Base-by-base conservation (phyloP, 805 yeast species). In the Yamadazyma scolyti region DNA sequence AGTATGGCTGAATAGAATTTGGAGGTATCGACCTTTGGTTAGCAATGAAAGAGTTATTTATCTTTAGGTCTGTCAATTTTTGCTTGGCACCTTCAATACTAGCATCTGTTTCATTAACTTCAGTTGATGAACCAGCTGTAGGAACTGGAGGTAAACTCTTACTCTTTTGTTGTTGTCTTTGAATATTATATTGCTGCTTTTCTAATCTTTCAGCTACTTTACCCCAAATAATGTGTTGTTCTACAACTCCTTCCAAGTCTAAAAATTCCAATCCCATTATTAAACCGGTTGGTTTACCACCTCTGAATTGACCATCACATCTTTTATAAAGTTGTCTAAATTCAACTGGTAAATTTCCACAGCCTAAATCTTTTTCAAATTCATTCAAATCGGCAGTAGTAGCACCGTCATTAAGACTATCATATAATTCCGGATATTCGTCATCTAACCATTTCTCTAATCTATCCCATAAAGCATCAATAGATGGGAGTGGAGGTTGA, bases 401-500 rank as follows among this genome's bases (percentile, higher is more conserved):
- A 5, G 57, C 71, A 4, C 71, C 72, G 30, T 53, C 52, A 38
- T 66, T 64, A 47, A 66, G 52, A 37, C 52, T 54, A 36, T 66
- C 72, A 31, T 54, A 68, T 36, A 66, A 57, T 39, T 66, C 72
- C 2, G 72, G 71, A 40, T 65, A 66, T 42, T 66, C 71, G 28
- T 61, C 66, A 23, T 65, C 72, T 36, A 65, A 50, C 61, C 68
- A 65, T 25, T 41, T 40, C 36, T 61, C 71, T 28, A 66, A 53
- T 20, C 71, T 47, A 38, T 56, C 61, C 72, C 71, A 66, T 30
- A 66, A 49, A 4, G 67, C 54, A 36, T 65, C 72, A 15, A 66
- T 46, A 16, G 61, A 52, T 11, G 77, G 76, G 31, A 70, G 50
- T 12, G 76, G 76, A 15, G 75, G 73, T 39, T 58, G 70, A 1